Percentiles rank a stretch among this genome's conserved stretches.
Evolutionary conservation across 768 basidiomycete species (phyloP).

Genomic region (Lactarius quietus): DNA sequence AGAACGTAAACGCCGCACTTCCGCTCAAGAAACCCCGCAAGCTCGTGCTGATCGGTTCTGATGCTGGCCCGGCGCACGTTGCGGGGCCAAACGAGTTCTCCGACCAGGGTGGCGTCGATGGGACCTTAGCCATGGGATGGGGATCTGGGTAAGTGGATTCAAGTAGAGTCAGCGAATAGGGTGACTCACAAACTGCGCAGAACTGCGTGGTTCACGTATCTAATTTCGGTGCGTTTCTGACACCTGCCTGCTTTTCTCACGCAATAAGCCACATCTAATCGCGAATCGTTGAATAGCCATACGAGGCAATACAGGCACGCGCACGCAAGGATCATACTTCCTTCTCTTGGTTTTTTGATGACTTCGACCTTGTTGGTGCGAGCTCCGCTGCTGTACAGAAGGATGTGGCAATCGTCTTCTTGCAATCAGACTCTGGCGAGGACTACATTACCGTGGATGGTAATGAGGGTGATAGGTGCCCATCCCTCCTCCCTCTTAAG

Average conservation of each 20-base stretch:
- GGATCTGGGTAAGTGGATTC: constrained; percentile 54
- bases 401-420: constrained; percentile 51
- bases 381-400: constrained; percentile 43
- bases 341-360: constrained; percentile 64
- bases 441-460: constrained; percentile 57
- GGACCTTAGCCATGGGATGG: constrained; percentile 90
- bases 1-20: constrained; percentile 57
- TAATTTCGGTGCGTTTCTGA: constrained; percentile 55
- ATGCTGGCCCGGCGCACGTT: constrained; percentile 41
- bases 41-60: constrained; percentile 58
- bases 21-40: constrained; percentile 58
- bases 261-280: background rate
- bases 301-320: constrained; percentile 74
- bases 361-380: constrained; percentile 57
- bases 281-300: constrained; percentile 44
- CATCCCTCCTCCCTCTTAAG: constrained; percentile 26
- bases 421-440: constrained; percentile 37
- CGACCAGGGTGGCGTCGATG: constrained; percentile 44
- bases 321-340: constrained; percentile 64
- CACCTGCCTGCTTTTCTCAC: background rate
- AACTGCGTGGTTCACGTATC: constrained; percentile 73
- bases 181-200: constrained; percentile 30
- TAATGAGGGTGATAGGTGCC: constrained; percentile 54
- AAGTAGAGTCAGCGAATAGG: constrained; percentile 6
- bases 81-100: constrained; percentile 47